Evolutionary conservation across 306 rosid species (phyloP), one percentile per base, ranked within the genome.

Genomic region (Dryas octopetala): DNA sequence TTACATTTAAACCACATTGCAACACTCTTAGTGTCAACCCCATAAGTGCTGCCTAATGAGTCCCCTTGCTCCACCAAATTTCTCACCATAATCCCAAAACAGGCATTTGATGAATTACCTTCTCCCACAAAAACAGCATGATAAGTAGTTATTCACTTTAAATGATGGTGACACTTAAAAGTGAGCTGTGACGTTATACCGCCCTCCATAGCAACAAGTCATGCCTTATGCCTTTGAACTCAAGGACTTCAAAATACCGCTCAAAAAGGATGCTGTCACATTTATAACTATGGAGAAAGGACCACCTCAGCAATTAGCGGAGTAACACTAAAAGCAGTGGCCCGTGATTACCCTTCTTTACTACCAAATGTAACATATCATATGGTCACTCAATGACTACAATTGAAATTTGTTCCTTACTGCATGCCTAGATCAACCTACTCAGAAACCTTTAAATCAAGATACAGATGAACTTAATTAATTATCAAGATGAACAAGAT

Each of bases 71-170:
- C 62, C 74, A 70, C 0, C 52, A 0, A 40, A 19, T 70, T 70
- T 28, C 4, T 14, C 28, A 70, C 62, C 7, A 52, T 40, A 38
- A n/a, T 16, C 13, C 69, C n/a, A 6, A 70, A 53, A 44, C 48
- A 40, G 54, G 40, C 46, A 68, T 50, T 51, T 68, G 61, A 68
- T 12, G 40, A 52, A 50, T 50, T 68, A 51, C 73, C 64, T 26
- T 59, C 15, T 51, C 48, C 45, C 28, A 32, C 44, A 50, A 51
- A 16, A 32, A 15, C 5, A 68, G 1, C 40, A 50, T 50, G 5
- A 26, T 51, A 7, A 12, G 23, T 23, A 23, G 23, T 57, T 46
- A 10, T 57, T n/a, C 41, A 13, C 9, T 50, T 7, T n/a, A 8
- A 52, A 68, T 49, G 60, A 40, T 7, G 19, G 0, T 26, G 74